Base-by-base conservation (phyloP, 179 eudicot genomes). In the Heliamphora pulchella region DNA sequence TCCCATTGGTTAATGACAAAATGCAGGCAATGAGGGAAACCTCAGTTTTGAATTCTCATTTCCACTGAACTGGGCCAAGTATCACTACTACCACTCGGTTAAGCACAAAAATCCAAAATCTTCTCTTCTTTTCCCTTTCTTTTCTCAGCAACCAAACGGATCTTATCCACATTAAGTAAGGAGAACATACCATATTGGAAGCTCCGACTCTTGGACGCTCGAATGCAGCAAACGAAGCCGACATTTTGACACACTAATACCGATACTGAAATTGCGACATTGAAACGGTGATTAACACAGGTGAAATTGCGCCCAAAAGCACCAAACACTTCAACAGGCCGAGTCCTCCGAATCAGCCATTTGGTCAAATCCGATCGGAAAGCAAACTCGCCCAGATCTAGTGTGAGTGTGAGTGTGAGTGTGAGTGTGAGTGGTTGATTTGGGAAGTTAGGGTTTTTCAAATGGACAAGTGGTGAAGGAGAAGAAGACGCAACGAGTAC, bases 181-280 rank as follows among this genome's bases (percentile, higher is more conserved):
- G 9, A 59, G 72, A 80, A 63, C 74, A 67, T 86, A 92, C 98
- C 93, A 97, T 89, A 72, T 91, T 94, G 0, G 96, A 85, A 84
- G 89, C 84, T 61, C 92, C 94, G 20, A 85, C 81, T 82, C 96
- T 89, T 14, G 96, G 91, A 55, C 98, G 96, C 69, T 92, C 93
- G 81, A 92, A 89, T 78, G 93, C 87, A 31, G 93, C 87, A 80
- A 90, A 80, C 20, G 98, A 74, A 80, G 92, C 92, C 78, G 98
- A 91, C 98, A 94, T 96, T 87, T n/a, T 72, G 74, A 75, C 80
- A 82, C 87, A 83, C 74, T 77, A 87, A 76, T 53, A 80, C 66
- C 79, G 47, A 41, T 20, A 46, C 48, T 14, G 15, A 44, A 44
- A 71, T 70, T 46, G 6, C 15, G 20, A 47, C 81, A 79, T 71